Conservation (phyloP, 495 filamentous ascomycete genomes). For the Aspergillus diversus region DNA sequence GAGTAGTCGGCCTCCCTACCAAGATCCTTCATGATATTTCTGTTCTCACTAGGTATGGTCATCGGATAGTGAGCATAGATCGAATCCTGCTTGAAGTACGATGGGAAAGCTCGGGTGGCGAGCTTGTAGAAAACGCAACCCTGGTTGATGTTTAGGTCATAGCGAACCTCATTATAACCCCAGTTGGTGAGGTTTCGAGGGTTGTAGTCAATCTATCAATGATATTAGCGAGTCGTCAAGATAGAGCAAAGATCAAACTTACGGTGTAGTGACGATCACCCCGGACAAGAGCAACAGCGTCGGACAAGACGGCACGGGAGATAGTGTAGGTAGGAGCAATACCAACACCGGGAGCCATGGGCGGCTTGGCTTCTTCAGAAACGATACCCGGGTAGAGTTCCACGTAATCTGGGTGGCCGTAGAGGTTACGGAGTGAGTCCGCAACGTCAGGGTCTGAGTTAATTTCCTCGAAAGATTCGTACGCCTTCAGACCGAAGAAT, state of each 20-base stretch:
- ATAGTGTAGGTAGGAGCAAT: conserved; percentile 63
- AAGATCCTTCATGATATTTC: conserved; percentile 73
- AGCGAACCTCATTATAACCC: conserved; percentile 74
- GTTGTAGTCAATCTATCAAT: conserved; percentile 61
- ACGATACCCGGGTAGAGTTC: conserved; percentile 68
- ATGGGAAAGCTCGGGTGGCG: conserved; percentile 76
- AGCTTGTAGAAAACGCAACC: conserved; percentile 88
- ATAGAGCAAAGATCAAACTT: conserved; percentile 17
- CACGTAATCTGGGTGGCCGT: conserved; percentile 63
- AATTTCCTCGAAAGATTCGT: conserved; percentile 65
- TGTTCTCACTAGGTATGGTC: conserved; percentile 75
- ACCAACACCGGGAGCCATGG: conserved; percentile 57
- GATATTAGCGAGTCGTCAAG: conserved; percentile 16
- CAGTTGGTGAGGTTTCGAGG: conserved; percentile 79
- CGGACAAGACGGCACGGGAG: conserved; percentile 55
- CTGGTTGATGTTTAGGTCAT: conserved; percentile 73
- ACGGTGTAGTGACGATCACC: conserved; percentile 57
- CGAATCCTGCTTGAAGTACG: conserved; percentile 76
- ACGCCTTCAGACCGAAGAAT: conserved; percentile 60
- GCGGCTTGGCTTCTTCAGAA: conserved; percentile 55
- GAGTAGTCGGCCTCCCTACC: conserved; percentile 71
- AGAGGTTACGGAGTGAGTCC: conserved; percentile 38
- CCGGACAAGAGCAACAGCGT: conserved; percentile 58
- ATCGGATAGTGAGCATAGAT: conserved; percentile 90
- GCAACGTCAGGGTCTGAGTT: conserved; percentile 44